Conservation (phyloP, 805 yeast species). For the Scheffersomyces lignosus region DNA sequence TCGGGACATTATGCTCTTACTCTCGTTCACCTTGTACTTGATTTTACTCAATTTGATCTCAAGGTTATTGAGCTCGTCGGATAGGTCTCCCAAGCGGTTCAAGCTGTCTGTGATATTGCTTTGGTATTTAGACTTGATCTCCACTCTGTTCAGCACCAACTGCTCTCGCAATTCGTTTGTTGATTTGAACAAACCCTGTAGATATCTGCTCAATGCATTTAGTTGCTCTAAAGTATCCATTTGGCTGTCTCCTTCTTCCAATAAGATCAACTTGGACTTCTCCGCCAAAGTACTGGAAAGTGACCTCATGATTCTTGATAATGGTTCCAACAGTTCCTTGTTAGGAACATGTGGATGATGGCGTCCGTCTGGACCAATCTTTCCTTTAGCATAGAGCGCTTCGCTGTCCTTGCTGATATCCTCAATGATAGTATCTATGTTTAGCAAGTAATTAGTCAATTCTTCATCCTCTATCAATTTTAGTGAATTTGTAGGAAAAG, state of each 20-base stretch:
- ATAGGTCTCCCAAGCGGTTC: slow-evolving; percentile 27
- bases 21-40: slow-evolving; percentile 21
- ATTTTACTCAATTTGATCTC: slow-evolving; percentile 26
- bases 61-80: slow-evolving; percentile 21
- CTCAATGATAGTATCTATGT: slow-evolving; percentile 25
- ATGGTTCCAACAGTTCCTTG: slow-evolving; percentile 5
- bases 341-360: not conserved
- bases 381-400: no score
- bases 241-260: not conserved
- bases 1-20: slow-evolving; percentile 25
- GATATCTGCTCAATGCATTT: slow-evolving; percentile 14
- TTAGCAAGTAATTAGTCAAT: slow-evolving; percentile 25
- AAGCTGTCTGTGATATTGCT: slow-evolving; percentile 27
- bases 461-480: slow-evolving; percentile 22
- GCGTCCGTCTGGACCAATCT: not conserved
- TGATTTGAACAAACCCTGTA: slow-evolving; percentile 15
- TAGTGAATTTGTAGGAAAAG: slow-evolving; percentile 9
- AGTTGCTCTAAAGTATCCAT: slow-evolving; percentile 9
- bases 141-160: slow-evolving; percentile 16
- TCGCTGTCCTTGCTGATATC: slow-evolving; percentile 9
- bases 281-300: not conserved
- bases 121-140: slow-evolving; percentile 20
- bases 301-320: slow-evolving; percentile 3
- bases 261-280: not conserved
- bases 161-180: slow-evolving; percentile 19